Percentiles rank a stretch among this genome's conserved stretches.
Evolutionary conservation across 768 basidiomycete genomes (phyloP).

Genomic region (Lactarius tabidus): DNA sequence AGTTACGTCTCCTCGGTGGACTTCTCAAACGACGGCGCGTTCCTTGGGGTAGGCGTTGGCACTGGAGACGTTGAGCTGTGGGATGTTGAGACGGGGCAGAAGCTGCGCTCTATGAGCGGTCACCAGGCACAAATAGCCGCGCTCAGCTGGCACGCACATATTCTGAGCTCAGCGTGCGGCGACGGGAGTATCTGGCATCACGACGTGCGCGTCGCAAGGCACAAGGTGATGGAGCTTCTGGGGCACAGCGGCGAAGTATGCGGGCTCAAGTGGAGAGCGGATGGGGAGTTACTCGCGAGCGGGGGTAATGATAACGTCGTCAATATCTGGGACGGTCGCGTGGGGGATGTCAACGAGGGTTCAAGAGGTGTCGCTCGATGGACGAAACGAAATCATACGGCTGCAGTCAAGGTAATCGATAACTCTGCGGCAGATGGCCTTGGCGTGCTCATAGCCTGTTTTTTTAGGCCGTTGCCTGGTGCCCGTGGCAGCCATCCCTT

Average conservation of each 20-base stretch:
- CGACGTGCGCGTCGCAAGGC: conserved; percentile 77
- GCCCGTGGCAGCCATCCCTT: conserved; percentile 72
- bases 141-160: conserved; percentile 83
- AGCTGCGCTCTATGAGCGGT: conserved; percentile 87
- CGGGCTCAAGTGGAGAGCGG: conserved; percentile 66
- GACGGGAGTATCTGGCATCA: conserved; percentile 97
- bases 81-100: conserved; percentile 77
- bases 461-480: conserved; percentile 90
- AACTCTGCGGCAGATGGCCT: neutral
- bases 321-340: conserved; percentile 93
- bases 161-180: conserved; percentile 83
- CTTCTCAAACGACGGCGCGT: conserved; percentile 76
- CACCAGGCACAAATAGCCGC: conserved; percentile 81
- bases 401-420: conserved; percentile 64
- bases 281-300: conserved; percentile 91
- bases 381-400: conserved; percentile 89
- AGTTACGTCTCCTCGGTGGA: conserved; percentile 73
- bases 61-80: conserved; percentile 91
- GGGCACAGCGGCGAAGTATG: conserved; percentile 95
- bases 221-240: conserved; percentile 75
- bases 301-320: conserved; percentile 99
- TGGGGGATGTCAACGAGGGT: conserved; percentile 36
- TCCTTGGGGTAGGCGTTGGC: conserved; percentile 76
- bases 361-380: conserved; percentile 69
- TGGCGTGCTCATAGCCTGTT: neutral